phyloP scores from a whole-genome alignment of 176 grass and related monocot species.

The Oryza brachyantha region DNA sequence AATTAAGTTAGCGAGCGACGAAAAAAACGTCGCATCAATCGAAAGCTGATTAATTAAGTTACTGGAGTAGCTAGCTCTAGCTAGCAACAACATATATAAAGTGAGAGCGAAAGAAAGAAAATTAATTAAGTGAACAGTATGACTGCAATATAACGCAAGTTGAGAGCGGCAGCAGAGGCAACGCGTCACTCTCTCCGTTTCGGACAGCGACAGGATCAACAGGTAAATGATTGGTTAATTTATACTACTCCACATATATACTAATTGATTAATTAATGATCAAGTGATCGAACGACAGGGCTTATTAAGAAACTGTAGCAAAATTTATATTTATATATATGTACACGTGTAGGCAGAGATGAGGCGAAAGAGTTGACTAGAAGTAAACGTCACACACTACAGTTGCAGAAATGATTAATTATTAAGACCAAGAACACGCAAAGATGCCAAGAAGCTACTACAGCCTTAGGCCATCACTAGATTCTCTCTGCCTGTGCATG shows the following conservation, averaged over 20 bases:
- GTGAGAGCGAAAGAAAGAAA: too few relatives aligned
- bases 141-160: too few relatives aligned
- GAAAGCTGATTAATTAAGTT: neutral
- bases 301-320: neutral
- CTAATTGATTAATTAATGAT: neutral
- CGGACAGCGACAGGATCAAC: neutral
- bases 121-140: neutral
- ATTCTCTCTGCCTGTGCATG: slow-evolving; percentile 6
- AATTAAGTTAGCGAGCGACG: neutral
- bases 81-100: neutral
- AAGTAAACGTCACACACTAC: neutral
- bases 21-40: neutral
- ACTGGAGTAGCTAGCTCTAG: too few relatives aligned
- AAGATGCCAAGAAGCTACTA: neutral
- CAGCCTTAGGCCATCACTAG: neutral
- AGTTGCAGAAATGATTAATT: slow-evolving; percentile 19
- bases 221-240: neutral
- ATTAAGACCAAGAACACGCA: neutral
- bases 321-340: neutral
- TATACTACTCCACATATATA: neutral
- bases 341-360: neutral
- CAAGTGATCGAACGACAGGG: neutral
- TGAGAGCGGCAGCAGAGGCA: neutral
- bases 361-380: slow-evolving; percentile 4
- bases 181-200: neutral